Percentiles rank a stretch among this genome's conserved stretches.
These are phyloP conservation scores for Leccinum subrobustum DNA, from an alignment of 1,284 basidiomycete species.

Conservation along the genomic window DNA sequence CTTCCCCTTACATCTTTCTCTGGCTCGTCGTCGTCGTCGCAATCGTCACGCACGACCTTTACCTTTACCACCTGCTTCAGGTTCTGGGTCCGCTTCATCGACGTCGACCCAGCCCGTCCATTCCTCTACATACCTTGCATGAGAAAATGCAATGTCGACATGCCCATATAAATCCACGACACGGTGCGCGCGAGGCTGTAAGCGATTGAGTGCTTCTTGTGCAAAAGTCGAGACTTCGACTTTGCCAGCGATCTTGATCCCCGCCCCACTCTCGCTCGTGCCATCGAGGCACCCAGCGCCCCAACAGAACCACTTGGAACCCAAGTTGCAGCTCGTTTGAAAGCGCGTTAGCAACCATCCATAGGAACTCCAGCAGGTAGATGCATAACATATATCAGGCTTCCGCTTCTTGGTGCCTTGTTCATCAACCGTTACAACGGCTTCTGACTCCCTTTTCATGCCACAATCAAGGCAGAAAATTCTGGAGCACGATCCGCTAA, in stretches of 20 bases:
- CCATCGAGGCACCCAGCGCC: neutral
- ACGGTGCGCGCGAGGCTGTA: neutral
- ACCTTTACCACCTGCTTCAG: constrained; percentile 1
- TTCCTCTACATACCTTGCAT: neutral
- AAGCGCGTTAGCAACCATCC: neutral
- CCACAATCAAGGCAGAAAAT: neutral
- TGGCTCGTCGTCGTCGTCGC: constrained; percentile 36
- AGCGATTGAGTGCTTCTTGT: neutral
- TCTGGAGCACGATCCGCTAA: neutral
- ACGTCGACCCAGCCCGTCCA: neutral
- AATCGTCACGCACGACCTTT: constrained; percentile 40
- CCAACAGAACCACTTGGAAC: neutral
- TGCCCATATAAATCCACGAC: neutral
- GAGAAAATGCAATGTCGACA: neutral
- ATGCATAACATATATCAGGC: too few relatives aligned
- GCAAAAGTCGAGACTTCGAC: neutral
- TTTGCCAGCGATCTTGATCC: neutral
- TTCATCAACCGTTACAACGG: neutral
- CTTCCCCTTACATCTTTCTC: neutral
- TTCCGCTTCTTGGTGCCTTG: neutral
- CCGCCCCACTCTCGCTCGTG: neutral
- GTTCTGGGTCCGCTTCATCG: constrained; percentile 1
- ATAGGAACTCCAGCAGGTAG: neutral
- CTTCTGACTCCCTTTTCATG: neutral
- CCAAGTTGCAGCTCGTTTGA: neutral